Conservation (phyloP, 2,329 filamentous ascomycete genomes). For the Paraphaeosphaeria sporulosa region DNA sequence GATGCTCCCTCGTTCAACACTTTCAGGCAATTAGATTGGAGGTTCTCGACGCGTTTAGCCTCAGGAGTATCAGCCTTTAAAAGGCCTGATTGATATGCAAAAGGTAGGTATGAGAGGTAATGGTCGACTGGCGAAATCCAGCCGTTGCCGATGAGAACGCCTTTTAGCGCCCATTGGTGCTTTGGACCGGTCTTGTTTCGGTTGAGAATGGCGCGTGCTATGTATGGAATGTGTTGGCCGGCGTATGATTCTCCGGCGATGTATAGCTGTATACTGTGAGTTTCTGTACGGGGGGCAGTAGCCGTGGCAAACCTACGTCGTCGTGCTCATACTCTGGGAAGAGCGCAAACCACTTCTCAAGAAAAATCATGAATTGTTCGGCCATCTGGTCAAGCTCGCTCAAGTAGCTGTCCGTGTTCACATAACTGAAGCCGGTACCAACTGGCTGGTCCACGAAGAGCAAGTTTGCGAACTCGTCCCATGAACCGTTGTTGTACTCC, state of each 20-base stretch:
- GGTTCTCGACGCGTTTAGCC: constrained; percentile 71
- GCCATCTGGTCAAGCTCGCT: constrained; percentile 90
- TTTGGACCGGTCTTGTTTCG: constrained; percentile 72
- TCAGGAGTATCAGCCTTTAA: constrained; percentile 71
- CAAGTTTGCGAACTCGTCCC: constrained; percentile 97
- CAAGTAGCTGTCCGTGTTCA: constrained; percentile 86
- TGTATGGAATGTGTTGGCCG: constrained; percentile 96
- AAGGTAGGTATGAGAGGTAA: constrained; percentile 86
- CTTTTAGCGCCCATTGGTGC: constrained; percentile 77
- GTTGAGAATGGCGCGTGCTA: constrained; percentile 87
- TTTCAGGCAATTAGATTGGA: constrained; percentile 73
- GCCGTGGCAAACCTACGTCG: constrained; percentile 71
- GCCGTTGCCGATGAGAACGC: constrained; percentile 93
- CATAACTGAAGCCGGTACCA: constrained; percentile 95
- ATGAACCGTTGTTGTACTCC: constrained; percentile 88
- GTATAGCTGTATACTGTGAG: constrained; percentile 71
- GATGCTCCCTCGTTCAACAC: constrained; percentile 65
- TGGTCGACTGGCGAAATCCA: constrained; percentile 94
- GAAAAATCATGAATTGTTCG: constrained; percentile 82
- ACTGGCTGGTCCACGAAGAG: constrained; percentile 98
- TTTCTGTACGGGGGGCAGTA: background rate
- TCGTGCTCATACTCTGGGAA: constrained; percentile 93
- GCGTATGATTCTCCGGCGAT: constrained; percentile 96
- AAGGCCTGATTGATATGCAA: constrained; percentile 78
- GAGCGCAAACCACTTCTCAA: constrained; percentile 88